These are phyloP conservation scores for Tetradesmus obliquus DNA, from an alignment of 139 green algal genomes.

Conservation along the genomic window DNA sequence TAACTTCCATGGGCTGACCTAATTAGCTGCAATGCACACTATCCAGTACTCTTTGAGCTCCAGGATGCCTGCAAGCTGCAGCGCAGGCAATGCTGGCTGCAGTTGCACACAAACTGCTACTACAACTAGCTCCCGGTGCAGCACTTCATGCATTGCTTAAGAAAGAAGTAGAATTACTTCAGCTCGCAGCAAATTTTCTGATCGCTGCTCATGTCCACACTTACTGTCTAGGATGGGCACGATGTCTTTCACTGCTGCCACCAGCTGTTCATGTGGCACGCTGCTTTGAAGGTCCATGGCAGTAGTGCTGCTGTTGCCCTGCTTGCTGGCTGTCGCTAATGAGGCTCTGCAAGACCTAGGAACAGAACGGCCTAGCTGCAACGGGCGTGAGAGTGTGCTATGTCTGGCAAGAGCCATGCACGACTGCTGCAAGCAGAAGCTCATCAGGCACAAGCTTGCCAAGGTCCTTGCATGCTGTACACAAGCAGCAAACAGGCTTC, in stretches of 20 bases:
- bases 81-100: background rate
- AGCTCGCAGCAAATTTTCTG: background rate
- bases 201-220: background rate
- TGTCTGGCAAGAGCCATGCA: background rate
- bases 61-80: background rate
- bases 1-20: background rate
- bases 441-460: background rate
- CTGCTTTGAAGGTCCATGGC: background rate
- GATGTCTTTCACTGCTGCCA: background rate
- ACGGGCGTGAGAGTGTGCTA: background rate
- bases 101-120: too few species aligned
- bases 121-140: too few species aligned
- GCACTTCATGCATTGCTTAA: background rate
- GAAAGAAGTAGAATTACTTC: background rate
- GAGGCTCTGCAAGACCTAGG: background rate
- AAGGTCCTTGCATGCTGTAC: too few species aligned
- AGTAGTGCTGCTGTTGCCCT: background rate
- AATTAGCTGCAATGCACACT: background rate
- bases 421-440: background rate
- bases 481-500: too few species aligned
- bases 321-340: background rate
- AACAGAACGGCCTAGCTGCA: background rate
- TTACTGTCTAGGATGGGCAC: conserved; percentile 17
- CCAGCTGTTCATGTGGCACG: background rate
- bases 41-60: background rate